A percentile compares a stretch with the other conserved stretches of the same genome.
Conservation (phyloP, 2,329 filamentous ascomycete genomes). For the Fusarium longipes region DNA sequence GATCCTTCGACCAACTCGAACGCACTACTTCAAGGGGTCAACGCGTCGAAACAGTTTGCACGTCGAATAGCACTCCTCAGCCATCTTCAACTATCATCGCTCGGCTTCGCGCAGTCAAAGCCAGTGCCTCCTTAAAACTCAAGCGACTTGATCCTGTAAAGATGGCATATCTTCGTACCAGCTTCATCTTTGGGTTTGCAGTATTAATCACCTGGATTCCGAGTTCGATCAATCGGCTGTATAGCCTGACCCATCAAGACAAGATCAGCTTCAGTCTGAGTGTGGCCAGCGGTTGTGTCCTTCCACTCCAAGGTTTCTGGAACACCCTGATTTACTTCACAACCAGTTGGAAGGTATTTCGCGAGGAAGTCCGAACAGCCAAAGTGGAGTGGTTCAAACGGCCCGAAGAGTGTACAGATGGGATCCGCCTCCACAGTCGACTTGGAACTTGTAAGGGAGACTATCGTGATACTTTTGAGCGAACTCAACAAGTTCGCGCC, state of each 20-base stretch:
- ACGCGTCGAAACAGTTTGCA: conserved; percentile 48
- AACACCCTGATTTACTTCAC: conserved; percentile 81
- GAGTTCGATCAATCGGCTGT: conserved; percentile 78
- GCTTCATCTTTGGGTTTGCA: conserved; percentile 69
- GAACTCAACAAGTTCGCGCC: conserved; percentile 15
- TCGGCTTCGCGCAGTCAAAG: conserved; percentile 43
- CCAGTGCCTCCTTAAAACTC: conserved; percentile 49
- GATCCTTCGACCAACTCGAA: conserved; percentile 29
- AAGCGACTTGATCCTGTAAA: conserved; percentile 64
- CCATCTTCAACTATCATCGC: conserved; percentile 30
- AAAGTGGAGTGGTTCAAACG: conserved; percentile 26
- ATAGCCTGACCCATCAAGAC: conserved; percentile 66
- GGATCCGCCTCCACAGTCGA: conserved; percentile 46
- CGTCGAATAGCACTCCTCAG: conserved; percentile 39
- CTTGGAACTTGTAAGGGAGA: conserved; percentile 38
- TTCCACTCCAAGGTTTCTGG: conserved; percentile 84
- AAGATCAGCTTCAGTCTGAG: conserved; percentile 71
- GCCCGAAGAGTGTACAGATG: conserved; percentile 13
- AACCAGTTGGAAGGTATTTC: conserved; percentile 64
- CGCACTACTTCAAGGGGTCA: conserved; percentile 32
- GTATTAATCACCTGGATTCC: conserved; percentile 71
- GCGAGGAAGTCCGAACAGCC: conserved; percentile 41
- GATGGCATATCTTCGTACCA: conserved; percentile 69
- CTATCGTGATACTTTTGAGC: conserved; percentile 41
- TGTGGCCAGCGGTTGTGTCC: conserved; percentile 74